Conservation (phyloP, 2,329 filamentous ascomycete genomes). For the Amesomyces nigricolor region DNA sequence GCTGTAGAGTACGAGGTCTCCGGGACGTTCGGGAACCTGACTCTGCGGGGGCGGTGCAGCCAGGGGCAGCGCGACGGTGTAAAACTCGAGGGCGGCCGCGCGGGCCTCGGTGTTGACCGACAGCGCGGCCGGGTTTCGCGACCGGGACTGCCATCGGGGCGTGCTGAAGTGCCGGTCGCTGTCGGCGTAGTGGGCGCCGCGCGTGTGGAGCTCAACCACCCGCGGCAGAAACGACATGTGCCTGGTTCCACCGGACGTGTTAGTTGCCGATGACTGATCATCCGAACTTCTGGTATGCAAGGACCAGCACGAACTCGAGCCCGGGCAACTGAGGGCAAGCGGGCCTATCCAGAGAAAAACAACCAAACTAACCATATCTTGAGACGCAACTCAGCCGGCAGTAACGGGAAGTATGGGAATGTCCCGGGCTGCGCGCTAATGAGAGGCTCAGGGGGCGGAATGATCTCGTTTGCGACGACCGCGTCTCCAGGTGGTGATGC, state of each 20-base stretch:
- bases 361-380: constrained; percentile 29
- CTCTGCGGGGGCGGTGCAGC: constrained; percentile 8
- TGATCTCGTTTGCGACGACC: not conserved
- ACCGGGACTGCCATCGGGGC: constrained; percentile 30
- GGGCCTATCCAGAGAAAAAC: not conserved
- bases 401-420: constrained; percentile 29
- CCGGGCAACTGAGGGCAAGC: not conserved
- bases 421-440: not conserved
- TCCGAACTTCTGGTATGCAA: not conserved
- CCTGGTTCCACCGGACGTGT: constrained; percentile 15
- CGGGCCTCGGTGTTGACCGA: constrained; percentile 32
- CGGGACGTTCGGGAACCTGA: constrained; percentile 16
- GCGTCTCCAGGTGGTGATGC: constrained; percentile 3
- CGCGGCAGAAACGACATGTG: constrained; percentile 31
- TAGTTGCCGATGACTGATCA: not conserved
- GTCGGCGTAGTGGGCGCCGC: constrained; percentile 29
- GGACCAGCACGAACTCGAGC: not conserved
- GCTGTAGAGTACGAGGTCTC: constrained; percentile 18
- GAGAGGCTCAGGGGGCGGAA: not conserved
- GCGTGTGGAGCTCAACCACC: constrained; percentile 33
- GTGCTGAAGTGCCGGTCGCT: constrained; percentile 15
- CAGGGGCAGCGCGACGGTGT: constrained; percentile 30
- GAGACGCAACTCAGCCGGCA: constrained; percentile 35
- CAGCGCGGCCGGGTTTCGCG: constrained; percentile 32
- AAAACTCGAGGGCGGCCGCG: constrained; percentile 28